Evolutionary conservation across 306 rosid species (phyloP), one percentile per base, ranked within the genome.

Genomic region (Prunus mongolica): DNA sequence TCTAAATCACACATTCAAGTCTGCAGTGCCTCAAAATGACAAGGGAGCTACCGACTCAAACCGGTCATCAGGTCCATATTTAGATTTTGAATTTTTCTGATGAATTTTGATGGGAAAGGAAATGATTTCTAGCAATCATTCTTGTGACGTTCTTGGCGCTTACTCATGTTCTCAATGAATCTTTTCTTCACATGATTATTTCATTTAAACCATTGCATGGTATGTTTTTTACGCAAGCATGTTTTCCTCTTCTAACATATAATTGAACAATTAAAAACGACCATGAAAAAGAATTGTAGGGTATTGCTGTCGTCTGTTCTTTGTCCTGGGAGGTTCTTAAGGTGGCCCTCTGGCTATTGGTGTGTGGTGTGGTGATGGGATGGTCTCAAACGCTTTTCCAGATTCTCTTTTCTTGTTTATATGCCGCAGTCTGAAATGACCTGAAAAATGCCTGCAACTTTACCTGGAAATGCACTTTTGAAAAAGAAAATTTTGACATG

Each of bases 41-140:
- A 76, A 84, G 75, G 80, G 76, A 61, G 71, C 84, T n/a, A 58
- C 86, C 7, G 87, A 85, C 28, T 78, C 78, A 14, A 71, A 85
- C 71, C 86, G 83, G 64, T 81, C 85, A 16, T 86, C 89, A 14
- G 83, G 85, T 83, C 84, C 87, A 45, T 88, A 86, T 79, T 85
- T 88, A 71, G 91, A 88, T 71, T 88, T 88, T 63, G 91, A 88
- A 66, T 88, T 88, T 70, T 88, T 88, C 81, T 88, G 78, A 76
- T 74, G 60, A 61, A 81, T 13, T 65, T 57, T 32, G 60, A 71
- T 60, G 60, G 16, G 0, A 60, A 41, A 73, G 25, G 9, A 22
- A 56, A 61, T 6, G 47, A 65, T 46, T 61, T 61, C 19, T 52
- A 60, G 76, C 55, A 38, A 22, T 76, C 14, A 57, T 45, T 71